These are phyloP conservation scores for Wallacemonas collosoma DNA, from an alignment of 208 protist species.

Conservation along the genomic window DNA sequence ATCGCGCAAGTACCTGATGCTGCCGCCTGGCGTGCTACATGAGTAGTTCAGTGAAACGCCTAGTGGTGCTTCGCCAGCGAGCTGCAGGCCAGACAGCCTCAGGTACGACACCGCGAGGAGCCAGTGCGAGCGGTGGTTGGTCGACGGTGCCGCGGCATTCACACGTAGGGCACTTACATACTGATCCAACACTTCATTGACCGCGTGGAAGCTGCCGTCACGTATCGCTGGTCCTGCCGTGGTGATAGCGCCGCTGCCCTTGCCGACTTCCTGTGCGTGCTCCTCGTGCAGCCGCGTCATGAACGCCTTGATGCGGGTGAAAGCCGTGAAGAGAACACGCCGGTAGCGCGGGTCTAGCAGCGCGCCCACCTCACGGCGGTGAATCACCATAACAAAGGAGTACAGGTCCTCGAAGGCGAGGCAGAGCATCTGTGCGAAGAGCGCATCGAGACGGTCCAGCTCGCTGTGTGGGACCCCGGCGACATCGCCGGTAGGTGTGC, in stretches of 20 bases:
- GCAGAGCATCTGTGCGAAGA: slow-evolving; percentile 33
- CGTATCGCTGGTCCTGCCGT: slow-evolving; percentile 21
- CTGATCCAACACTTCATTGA: slow-evolving; percentile 33
- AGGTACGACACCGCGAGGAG: slow-evolving; percentile 48
- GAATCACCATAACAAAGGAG: slow-evolving; percentile 23
- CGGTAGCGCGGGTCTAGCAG: not conserved
- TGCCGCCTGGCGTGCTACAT: slow-evolving; percentile 24
- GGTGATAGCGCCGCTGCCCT: slow-evolving; percentile 8
- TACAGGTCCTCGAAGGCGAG: slow-evolving; percentile 34
- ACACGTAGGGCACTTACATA: slow-evolving; percentile 14
- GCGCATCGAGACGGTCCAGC: slow-evolving; percentile 11
- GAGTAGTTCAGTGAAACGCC: slow-evolving; percentile 22
- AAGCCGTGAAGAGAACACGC: slow-evolving; percentile 19
- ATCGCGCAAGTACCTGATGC: slow-evolving; percentile 31
- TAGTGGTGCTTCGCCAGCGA: slow-evolving; percentile 1
- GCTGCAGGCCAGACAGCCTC: slow-evolving; percentile 28
- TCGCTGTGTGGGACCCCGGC: not conserved
- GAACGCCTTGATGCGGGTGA: slow-evolving; percentile 23
- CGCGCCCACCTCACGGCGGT: slow-evolving; percentile 10
- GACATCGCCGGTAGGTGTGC: not conserved
- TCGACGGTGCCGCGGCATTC: not conserved
- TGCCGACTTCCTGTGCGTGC: slow-evolving; percentile 22
- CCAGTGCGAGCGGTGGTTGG: slow-evolving; percentile 44
- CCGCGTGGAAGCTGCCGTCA: slow-evolving; percentile 35
- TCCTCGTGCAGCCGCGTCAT: slow-evolving; percentile 28